Evolutionary conservation across 345 rosid species (phyloP).

Genomic region (Triadica sebifera): DNA sequence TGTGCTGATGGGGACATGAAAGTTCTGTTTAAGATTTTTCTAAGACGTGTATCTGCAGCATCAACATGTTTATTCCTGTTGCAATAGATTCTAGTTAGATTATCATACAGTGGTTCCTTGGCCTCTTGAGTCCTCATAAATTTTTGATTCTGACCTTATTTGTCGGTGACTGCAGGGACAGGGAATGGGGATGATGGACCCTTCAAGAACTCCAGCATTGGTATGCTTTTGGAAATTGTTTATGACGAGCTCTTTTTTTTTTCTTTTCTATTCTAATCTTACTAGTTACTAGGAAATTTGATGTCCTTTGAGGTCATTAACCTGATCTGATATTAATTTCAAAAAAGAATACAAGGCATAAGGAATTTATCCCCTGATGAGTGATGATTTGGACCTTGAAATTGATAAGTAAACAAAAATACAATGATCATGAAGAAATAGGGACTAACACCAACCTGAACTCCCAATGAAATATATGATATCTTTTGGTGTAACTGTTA

Average conservation of each 20-base stretch:
- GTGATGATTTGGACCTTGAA: background rate
- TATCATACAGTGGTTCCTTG: background rate
- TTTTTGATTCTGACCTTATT: constrained; percentile 8
- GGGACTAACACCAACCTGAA: background rate
- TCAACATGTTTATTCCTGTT: background rate
- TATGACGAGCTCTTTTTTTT: background rate
- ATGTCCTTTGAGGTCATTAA: background rate
- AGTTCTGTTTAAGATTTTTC: background rate
- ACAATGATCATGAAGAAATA: background rate
- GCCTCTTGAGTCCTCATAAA: too few relatives aligned
- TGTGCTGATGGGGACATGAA: constrained; percentile 3
- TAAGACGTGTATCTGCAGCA: background rate
- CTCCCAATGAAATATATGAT: background rate
- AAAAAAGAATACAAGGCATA: too few relatives aligned
- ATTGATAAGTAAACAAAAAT: background rate
- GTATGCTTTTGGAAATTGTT: constrained; percentile 39
- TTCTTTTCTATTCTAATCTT: background rate
- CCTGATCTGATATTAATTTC: background rate
- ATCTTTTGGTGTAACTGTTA: too few relatives aligned
- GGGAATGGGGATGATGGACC: constrained; percentile 46
- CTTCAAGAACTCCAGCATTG: constrained; percentile 72
- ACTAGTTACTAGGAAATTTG: background rate
- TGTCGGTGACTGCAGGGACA: constrained; percentile 41
- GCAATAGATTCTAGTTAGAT: too few relatives aligned
- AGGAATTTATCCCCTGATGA: background rate